Conservation (phyloP, 768 basidiomycete species). For the Pulveroboletus ravenelii region DNA sequence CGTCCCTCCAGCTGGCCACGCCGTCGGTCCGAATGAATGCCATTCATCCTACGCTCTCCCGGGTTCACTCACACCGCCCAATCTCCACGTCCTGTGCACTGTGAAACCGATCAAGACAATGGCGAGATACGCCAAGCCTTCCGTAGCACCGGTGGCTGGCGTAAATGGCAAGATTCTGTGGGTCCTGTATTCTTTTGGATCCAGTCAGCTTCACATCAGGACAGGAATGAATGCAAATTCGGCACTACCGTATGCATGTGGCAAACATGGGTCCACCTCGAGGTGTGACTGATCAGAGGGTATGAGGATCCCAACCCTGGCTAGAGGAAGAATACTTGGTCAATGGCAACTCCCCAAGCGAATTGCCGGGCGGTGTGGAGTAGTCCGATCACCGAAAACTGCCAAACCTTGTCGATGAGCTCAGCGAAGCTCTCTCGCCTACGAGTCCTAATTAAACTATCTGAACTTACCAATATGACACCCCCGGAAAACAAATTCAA, state of each 20-base stretch:
- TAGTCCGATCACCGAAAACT: conserved; percentile 21
- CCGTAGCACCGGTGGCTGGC: conserved; percentile 19
- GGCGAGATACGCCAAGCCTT: conserved; percentile 13
- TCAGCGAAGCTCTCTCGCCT: conserved; percentile 26
- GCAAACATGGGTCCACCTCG: conserved; percentile 32
- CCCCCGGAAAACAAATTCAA: conserved; percentile 5
- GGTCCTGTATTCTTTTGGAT: conserved; percentile 17
- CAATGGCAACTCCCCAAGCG: conserved; percentile 21
- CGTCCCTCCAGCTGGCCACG: conserved; percentile 10
- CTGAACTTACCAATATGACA: conserved; percentile 17
- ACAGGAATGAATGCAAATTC: conserved; percentile 30
- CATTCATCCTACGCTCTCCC: conserved; percentile 13
- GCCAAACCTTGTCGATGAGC: conserved; percentile 26
- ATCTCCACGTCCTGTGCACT: conserved; percentile 29
- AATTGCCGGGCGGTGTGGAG: conserved; percentile 25
- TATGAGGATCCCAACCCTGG: conserved; percentile 28
- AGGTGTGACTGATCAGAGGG: conserved; percentile 32
- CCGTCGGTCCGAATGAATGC: conserved; percentile 16
- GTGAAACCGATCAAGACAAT: conserved; percentile 21
- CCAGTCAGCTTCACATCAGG: conserved; percentile 18
- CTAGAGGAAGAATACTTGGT: conserved; percentile 7
- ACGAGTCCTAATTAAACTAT: conserved; percentile 18
- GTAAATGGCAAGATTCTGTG: conserved; percentile 22
- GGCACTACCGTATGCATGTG: conserved; percentile 28
- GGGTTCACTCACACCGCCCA: conserved; percentile 19